Conservation (phyloP, 2,329 filamentous ascomycete species). For the Aspergillus brunneoviolaceus region DNA sequence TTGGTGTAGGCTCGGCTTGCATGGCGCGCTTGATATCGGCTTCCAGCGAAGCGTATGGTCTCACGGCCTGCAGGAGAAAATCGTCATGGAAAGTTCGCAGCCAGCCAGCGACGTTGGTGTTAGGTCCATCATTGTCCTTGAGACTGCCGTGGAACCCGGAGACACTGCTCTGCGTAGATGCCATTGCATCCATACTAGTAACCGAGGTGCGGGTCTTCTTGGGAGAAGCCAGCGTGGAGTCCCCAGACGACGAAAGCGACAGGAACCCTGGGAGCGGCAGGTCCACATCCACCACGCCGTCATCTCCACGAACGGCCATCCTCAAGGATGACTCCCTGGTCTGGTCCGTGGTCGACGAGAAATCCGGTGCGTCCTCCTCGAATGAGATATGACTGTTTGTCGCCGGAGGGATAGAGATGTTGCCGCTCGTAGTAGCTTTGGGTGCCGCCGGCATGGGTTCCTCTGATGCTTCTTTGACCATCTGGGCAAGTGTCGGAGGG, state of each 20-base stretch:
- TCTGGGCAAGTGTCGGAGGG: constrained; percentile 32
- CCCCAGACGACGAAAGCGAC: constrained; percentile 48
- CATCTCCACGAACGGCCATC: constrained; percentile 56
- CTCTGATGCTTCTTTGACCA: constrained; percentile 34
- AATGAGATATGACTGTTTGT: constrained; percentile 21
- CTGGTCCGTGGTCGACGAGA: constrained; percentile 30
- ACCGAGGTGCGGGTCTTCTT: constrained; percentile 48
- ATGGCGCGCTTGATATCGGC: constrained; percentile 58
- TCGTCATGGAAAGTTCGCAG: constrained; percentile 58
- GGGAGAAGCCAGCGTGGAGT: constrained; percentile 44
- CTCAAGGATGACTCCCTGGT: constrained; percentile 50
- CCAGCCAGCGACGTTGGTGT: constrained; percentile 58
- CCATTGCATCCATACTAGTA: constrained; percentile 52
- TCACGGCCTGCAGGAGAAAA: constrained; percentile 59
- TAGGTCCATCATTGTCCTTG: constrained; percentile 47
- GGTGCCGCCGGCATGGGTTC: constrained; percentile 20
- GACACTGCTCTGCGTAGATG: constrained; percentile 45
- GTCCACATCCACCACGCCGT: constrained; percentile 62
- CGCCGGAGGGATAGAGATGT: constrained; percentile 37
- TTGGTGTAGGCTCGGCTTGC: constrained; percentile 53
- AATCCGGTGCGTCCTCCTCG: constrained; percentile 28
- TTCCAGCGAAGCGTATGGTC: constrained; percentile 53
- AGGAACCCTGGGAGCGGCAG: constrained; percentile 55
- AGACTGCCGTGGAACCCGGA: constrained; percentile 33
- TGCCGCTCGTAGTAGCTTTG: constrained; percentile 29